phyloP scores from a whole-genome alignment of 2,329 filamentous ascomycete genomes.

The Talaromyces sp. region DNA sequence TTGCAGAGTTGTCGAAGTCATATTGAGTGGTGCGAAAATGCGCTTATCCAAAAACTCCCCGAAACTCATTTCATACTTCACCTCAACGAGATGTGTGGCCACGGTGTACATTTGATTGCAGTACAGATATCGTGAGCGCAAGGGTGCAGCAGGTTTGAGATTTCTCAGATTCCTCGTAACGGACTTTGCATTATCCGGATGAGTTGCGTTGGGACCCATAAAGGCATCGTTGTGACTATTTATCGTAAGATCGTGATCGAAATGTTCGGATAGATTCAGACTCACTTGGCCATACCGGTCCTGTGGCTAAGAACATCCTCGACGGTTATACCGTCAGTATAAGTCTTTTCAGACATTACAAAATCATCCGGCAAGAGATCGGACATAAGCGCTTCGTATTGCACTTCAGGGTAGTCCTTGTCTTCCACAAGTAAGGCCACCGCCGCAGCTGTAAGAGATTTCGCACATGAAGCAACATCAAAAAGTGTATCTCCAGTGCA shows the following conservation, averaged over 20 bases:
- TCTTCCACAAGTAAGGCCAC: conserved; percentile 45
- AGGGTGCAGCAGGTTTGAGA: conserved; percentile 44
- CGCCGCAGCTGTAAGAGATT: conserved; percentile 27
- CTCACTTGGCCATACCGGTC: conserved; percentile 40
- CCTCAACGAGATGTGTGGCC: conserved; percentile 48
- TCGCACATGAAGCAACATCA: conserved; percentile 25
- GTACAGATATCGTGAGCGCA: conserved; percentile 48
- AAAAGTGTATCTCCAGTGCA: conserved; percentile 26
- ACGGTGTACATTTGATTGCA: conserved; percentile 51
- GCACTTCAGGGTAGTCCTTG: conserved; percentile 32
- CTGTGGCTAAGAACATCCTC: conserved; percentile 55
- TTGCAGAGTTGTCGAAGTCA: conserved; percentile 19
- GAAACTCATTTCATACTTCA: conserved; percentile 37
- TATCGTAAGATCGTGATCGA: conserved; percentile 23
- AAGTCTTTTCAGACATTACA: conserved; percentile 46
- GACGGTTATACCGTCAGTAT: conserved; percentile 50
- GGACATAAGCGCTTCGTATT: conserved; percentile 50
- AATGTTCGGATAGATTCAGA: background rate
- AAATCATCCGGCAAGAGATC: conserved; percentile 53
- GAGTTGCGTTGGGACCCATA: conserved; percentile 29
- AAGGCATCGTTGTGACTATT: conserved; percentile 34
- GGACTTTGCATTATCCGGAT: conserved; percentile 32
- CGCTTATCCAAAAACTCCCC: conserved; percentile 32
- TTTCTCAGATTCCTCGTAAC: conserved; percentile 46
- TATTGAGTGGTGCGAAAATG: conserved; percentile 8